phyloP scores from a whole-genome alignment of 805 yeast genomes.

The Suhomyces sp. region DNA sequence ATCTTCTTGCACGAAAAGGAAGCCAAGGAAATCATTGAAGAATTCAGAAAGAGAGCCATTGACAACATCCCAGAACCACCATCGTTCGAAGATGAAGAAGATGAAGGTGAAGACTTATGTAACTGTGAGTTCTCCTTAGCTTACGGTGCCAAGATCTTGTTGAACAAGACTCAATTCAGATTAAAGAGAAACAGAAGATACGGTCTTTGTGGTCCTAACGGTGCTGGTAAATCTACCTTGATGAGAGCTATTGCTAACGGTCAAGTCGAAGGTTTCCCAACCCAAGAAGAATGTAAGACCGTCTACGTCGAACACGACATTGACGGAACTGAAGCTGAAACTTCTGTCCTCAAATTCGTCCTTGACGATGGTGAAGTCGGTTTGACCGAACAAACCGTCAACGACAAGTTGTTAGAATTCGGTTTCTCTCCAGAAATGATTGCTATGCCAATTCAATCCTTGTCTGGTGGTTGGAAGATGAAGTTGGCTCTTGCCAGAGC shows the following conservation, averaged over 20 bases:
- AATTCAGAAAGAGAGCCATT: constrained; percentile 92
- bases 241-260: constrained; percentile 98
- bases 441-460: constrained; percentile 87
- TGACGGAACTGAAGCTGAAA: constrained; percentile 96
- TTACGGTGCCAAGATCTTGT: constrained; percentile 99
- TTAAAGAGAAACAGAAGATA: constrained; percentile 98
- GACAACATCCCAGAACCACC: constrained; percentile 98
- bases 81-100: constrained; percentile 92
- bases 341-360: constrained; percentile 91
- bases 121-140: constrained; percentile 99
- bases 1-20: constrained; percentile 91
- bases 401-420: constrained; percentile 80
- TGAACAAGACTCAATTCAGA: constrained; percentile 98
- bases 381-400: constrained; percentile 65
- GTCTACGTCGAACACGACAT: constrained; percentile 99
- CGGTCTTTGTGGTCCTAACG: constrained; percentile 79
- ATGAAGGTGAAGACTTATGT: constrained; percentile 99
- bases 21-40: constrained; percentile 87
- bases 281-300: constrained; percentile 98
- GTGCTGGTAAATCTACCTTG: constrained; percentile 57
- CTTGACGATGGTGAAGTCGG: constrained; percentile 76
- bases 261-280: constrained; percentile 99
- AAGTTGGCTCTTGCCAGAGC: constrained; percentile 99
- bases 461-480: constrained; percentile 99
- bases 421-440: constrained; percentile 93